Percentiles rank a stretch among this genome's conserved stretches.
phyloP scores from a whole-genome alignment of 1,284 basidiomycete genomes.

The Ganoderma boninense region DNA sequence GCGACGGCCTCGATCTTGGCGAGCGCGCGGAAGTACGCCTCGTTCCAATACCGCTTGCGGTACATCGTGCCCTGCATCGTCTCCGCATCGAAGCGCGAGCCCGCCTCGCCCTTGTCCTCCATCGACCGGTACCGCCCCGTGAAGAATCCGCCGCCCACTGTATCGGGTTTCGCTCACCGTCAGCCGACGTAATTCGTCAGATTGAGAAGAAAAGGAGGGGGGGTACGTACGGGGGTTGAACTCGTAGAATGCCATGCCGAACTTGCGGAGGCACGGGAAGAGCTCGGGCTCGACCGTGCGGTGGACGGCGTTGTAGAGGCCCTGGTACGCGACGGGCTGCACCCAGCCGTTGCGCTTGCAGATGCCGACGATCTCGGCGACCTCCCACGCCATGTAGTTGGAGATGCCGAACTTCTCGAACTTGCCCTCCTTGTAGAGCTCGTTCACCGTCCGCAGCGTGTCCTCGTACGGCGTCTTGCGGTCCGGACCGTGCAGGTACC shows the following conservation, averaged over 20 bases:
- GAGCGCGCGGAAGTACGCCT: slow-evolving; percentile 57
- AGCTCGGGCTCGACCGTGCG: slow-evolving; percentile 63
- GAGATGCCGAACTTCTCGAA: slow-evolving; percentile 56
- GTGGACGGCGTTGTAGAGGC: slow-evolving; percentile 64
- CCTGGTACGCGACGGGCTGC: slow-evolving; percentile 74
- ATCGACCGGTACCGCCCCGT: slow-evolving; percentile 37
- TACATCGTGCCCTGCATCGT: slow-evolving; percentile 42
- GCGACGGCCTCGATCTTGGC: slow-evolving; percentile 48
- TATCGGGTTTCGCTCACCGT: slow-evolving; percentile 18
- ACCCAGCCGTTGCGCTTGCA: slow-evolving; percentile 58
- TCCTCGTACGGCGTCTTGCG: slow-evolving; percentile 55
- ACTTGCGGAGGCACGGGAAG: slow-evolving; percentile 69
- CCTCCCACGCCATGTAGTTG: slow-evolving; percentile 54
- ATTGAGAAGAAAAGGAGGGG: background rate
- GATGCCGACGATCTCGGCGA: slow-evolving; percentile 65
- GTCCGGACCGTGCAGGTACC: slow-evolving; percentile 64
- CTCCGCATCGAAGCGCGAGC: slow-evolving; percentile 49
- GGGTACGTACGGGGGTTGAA: slow-evolving; percentile 54
- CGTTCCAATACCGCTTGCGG: slow-evolving; percentile 53
- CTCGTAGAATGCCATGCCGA: slow-evolving; percentile 66
- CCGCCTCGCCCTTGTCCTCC: slow-evolving; percentile 43
- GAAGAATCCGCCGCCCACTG: slow-evolving; percentile 48
- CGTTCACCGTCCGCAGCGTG: slow-evolving; percentile 56
- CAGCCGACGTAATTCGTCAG: slow-evolving; percentile 2
- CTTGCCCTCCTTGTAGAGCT: slow-evolving; percentile 46